phyloP scores from a whole-genome alignment of 1,284 basidiomycete species.

The Cutaneotrichosporon sp. region DNA sequence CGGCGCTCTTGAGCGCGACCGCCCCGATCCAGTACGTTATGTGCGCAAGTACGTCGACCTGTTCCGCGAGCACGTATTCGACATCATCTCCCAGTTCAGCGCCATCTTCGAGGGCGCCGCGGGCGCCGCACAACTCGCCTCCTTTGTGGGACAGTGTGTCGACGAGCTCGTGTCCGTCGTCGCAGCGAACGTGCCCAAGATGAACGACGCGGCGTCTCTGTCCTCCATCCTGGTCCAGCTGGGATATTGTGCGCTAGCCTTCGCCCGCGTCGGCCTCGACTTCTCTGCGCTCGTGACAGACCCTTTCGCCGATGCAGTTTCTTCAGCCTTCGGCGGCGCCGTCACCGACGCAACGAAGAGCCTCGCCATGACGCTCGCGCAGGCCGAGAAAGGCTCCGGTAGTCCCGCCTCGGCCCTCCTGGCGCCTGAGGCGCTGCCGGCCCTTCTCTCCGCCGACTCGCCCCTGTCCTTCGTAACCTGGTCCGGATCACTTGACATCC shows the following conservation, averaged over 20 bases:
- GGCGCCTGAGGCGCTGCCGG: constrained; percentile 37
- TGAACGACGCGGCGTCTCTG: constrained; percentile 65
- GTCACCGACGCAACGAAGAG: constrained; percentile 51
- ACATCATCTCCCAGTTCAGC: constrained; percentile 83
- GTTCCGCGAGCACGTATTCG: constrained; percentile 88
- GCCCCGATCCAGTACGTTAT: constrained; percentile 70
- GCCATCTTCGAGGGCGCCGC: constrained; percentile 77
- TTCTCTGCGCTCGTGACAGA: constrained; percentile 67
- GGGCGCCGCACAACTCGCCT: constrained; percentile 58
- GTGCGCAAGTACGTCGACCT: constrained; percentile 83
- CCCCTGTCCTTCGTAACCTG: constrained; percentile 20
- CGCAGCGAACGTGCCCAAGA: constrained; percentile 55
- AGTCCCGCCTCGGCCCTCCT: constrained; percentile 41
- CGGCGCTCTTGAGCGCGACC: constrained; percentile 49
- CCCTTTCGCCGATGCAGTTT: constrained; percentile 65
- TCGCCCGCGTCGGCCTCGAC: constrained; percentile 84
- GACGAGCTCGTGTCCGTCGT: constrained; percentile 58
- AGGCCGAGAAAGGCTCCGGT: constrained; percentile 30
- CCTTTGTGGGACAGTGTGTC: constrained; percentile 59
- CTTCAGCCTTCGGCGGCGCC: constrained; percentile 54
- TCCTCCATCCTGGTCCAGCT: constrained; percentile 85
- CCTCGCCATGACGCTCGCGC: constrained; percentile 32
- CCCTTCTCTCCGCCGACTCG: constrained; percentile 27
- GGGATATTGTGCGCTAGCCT: constrained; percentile 87
- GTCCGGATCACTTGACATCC: constrained; percentile 14